phyloP scores from a whole-genome alignment of 2,329 filamentous ascomycete genomes.

The Elsinoe necatrix region DNA sequence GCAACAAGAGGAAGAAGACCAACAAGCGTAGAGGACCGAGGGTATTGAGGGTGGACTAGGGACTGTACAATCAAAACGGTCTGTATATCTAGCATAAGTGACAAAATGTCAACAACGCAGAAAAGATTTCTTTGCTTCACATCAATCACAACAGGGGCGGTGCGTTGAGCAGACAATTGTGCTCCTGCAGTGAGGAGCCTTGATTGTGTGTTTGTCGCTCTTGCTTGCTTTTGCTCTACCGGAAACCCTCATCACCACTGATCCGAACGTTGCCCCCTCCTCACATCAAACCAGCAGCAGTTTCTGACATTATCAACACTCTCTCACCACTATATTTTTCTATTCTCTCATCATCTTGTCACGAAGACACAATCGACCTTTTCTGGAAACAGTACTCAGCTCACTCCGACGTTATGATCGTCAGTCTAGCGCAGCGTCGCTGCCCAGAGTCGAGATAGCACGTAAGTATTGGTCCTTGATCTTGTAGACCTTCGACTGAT shows the following conservation, averaged over 20 bases:
- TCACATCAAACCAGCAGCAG: background rate
- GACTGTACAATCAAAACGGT: conserved; percentile 7
- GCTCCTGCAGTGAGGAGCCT: background rate
- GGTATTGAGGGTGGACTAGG: conserved; percentile 63
- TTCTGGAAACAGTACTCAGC: background rate
- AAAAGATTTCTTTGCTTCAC: conserved; percentile 8
- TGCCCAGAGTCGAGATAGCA: conserved; percentile 4
- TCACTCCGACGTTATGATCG: background rate
- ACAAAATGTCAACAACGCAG: background rate
- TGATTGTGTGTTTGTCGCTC: background rate
- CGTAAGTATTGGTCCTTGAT: background rate
- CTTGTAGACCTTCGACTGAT: background rate
- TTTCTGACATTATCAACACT: background rate
- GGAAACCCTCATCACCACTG: background rate
- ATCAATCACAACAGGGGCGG: background rate
- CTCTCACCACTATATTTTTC: background rate
- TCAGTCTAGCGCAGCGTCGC: background rate
- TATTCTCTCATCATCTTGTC: background rate
- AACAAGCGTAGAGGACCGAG: conserved; percentile 64
- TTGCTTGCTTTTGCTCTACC: background rate
- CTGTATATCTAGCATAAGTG: conserved; percentile 15
- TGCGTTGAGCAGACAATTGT: background rate
- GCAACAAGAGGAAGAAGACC: conserved; percentile 75
- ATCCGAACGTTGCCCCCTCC: background rate
- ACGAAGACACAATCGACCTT: background rate